Conservation (phyloP, 2,329 filamentous ascomycete genomes). For the Fusarium sp. region DNA sequence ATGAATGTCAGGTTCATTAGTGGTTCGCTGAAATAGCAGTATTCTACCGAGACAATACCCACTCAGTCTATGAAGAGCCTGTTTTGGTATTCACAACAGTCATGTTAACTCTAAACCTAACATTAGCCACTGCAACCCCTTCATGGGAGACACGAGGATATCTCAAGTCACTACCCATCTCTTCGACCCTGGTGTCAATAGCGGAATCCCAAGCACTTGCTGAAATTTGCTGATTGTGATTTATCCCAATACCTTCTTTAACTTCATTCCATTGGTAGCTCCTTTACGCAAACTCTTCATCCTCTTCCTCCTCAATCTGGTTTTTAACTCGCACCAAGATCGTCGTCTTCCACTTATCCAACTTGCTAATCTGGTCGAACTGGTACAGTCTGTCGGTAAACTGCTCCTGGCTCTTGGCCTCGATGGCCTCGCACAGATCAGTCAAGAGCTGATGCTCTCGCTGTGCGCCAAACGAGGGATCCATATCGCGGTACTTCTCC, state of each 20-base stretch:
- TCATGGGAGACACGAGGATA: constrained; percentile 9
- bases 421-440: constrained; percentile 80
- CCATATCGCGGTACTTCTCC: constrained; percentile 83
- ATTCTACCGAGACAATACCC: not conserved
- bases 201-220: constrained; percentile 9
- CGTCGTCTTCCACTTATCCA: constrained; percentile 98
- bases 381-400: constrained; percentile 90
- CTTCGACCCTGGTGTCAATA: constrained; percentile 20
- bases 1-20: not conserved
- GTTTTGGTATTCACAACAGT: constrained; percentile 16
- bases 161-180: constrained; percentile 10
- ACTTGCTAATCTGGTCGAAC: constrained; percentile 90
- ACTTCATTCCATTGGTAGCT: not conserved
- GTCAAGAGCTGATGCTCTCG: constrained; percentile 84
- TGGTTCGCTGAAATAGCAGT: not conserved
- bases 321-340: constrained; percentile 86
- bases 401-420: constrained; percentile 81
- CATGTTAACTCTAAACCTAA: constrained; percentile 25
- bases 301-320: constrained; percentile 72
- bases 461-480: constrained; percentile 80
- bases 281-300: constrained; percentile 57
- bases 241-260: constrained; percentile 23
- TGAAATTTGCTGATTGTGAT: constrained; percentile 30
- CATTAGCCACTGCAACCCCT: constrained; percentile 1
- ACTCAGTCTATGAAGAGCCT: not conserved